Evolutionary conservation across 2,329 filamentous ascomycete species (phyloP).

Genomic region (Trichoderma guizhouense): DNA sequence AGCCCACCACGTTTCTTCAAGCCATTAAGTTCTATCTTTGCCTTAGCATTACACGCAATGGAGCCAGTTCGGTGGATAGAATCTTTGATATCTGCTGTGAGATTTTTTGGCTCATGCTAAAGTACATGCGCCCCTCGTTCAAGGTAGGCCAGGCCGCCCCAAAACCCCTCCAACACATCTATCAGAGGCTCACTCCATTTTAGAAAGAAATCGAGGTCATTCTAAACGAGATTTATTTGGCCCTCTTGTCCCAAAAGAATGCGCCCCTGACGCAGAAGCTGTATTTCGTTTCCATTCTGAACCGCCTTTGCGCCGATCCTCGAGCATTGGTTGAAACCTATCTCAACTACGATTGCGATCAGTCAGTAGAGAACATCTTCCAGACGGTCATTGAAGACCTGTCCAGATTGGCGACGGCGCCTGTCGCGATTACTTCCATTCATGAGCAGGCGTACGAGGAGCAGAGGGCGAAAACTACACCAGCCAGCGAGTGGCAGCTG

Average conservation of each 20-base stretch:
- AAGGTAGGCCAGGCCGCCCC: constrained; percentile 58
- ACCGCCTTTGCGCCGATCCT: constrained; percentile 79
- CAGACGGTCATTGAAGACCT: constrained; percentile 93
- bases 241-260: constrained; percentile 81
- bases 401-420: constrained; percentile 77
- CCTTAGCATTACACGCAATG: constrained; percentile 90
- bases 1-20: constrained; percentile 86
- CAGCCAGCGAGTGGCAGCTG: constrained; percentile 76
- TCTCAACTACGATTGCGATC: constrained; percentile 96
- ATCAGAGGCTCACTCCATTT: constrained; percentile 27
- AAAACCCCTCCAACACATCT: background rate
- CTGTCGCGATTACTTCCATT: constrained; percentile 68
- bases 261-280: constrained; percentile 89
- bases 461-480: constrained; percentile 58
- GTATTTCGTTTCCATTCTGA: constrained; percentile 82
- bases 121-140: constrained; percentile 86
- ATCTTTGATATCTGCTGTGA: constrained; percentile 96
- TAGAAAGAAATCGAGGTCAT: constrained; percentile 98
- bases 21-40: constrained; percentile 97
- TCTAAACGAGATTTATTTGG: constrained; percentile 93
- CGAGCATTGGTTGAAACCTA: constrained; percentile 91
- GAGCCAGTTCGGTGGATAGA: constrained; percentile 83
- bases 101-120: constrained; percentile 97
- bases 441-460: constrained; percentile 90
- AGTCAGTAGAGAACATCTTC: constrained; percentile 95